A percentile compares a stretch with the other conserved stretches of the same genome.
Evolutionary conservation across 2,329 filamentous ascomycete genomes (phyloP).

Genomic region (Hypomyces perniciosus): DNA sequence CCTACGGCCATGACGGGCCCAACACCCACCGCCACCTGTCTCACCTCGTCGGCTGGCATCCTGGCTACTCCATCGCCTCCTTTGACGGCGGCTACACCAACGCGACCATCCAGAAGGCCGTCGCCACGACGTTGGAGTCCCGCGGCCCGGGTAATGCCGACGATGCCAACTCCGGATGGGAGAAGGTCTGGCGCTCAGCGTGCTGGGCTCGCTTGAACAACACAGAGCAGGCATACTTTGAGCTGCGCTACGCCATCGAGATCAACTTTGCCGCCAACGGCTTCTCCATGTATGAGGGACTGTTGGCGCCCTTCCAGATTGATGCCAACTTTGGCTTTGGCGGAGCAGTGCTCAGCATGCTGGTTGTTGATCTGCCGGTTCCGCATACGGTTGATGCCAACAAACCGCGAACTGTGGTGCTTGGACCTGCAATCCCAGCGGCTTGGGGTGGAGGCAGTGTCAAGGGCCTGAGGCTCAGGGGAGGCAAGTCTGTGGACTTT

Average conservation of each 20-base stretch:
- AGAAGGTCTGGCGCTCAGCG: conserved; percentile 51
- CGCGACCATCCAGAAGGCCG: conserved; percentile 38
- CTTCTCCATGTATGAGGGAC: conserved; percentile 44
- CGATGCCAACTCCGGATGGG: conserved; percentile 52
- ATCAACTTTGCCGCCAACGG: conserved; percentile 46
- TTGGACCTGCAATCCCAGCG: conserved; percentile 43
- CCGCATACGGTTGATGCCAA: conserved; percentile 11
- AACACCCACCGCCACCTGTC: conserved; percentile 39
- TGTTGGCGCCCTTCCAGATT: conserved; percentile 48
- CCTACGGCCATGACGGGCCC: conserved; percentile 21
- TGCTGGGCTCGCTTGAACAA: conserved; percentile 52
- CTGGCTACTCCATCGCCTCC: conserved; percentile 44
- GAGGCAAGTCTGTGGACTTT: conserved; percentile 39
- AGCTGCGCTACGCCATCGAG: conserved; percentile 42
- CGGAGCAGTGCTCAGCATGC: conserved; percentile 45
- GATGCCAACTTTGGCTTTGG: conserved; percentile 52
- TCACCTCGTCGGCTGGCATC: conserved; percentile 51
- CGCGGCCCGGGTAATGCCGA: conserved; percentile 40
- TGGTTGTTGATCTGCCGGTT: conserved; percentile 43
- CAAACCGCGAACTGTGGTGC: conserved; percentile 30
- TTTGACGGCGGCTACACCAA: conserved; percentile 33
- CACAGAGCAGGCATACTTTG: conserved; percentile 40
- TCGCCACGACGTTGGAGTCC: conserved; percentile 38
- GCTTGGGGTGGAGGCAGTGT: conserved; percentile 40
- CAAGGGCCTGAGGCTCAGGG: conserved; percentile 37